These are phyloP conservation scores for Pterulicium gracile DNA, from an alignment of 1,284 basidiomycete genomes.

Conservation along the genomic window DNA sequence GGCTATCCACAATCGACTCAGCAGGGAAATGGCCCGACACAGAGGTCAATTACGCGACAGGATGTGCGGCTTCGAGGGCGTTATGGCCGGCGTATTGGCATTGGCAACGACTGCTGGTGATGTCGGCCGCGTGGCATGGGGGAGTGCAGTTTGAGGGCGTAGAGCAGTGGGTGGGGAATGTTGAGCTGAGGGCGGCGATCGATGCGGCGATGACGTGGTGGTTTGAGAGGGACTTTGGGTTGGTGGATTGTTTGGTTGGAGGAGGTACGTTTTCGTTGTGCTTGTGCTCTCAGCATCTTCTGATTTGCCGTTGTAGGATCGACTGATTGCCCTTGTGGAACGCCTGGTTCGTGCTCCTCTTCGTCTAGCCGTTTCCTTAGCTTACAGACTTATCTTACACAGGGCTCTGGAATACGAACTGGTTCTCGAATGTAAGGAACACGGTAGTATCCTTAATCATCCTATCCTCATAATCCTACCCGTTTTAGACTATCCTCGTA, in stretches of 20 bases:
- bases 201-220: constrained; percentile 35
- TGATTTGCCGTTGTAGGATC: background rate
- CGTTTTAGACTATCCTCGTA: constrained; percentile 28
- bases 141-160: constrained; percentile 15
- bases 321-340: constrained; percentile 27
- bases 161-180: constrained; percentile 18
- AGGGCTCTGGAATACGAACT: constrained; percentile 39
- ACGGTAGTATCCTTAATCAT: background rate
- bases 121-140: constrained; percentile 33
- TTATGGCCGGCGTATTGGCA: constrained; percentile 40
- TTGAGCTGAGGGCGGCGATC: constrained; percentile 22
- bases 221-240: constrained; percentile 35
- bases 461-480: background rate
- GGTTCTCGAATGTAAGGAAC: constrained; percentile 31
- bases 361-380: background rate
- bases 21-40: constrained; percentile 34
- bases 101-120: constrained; percentile 27
- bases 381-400: background rate
- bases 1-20: constrained; percentile 16
- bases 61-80: constrained; percentile 32
- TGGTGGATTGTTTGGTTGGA: constrained; percentile 27
- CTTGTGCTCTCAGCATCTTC: background rate
- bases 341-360: constrained; percentile 20
- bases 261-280: constrained; percentile 21
- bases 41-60: constrained; percentile 31